Base-by-base conservation (phyloP, 129 eudicot species). In the Ambrosia trifida region DNA sequence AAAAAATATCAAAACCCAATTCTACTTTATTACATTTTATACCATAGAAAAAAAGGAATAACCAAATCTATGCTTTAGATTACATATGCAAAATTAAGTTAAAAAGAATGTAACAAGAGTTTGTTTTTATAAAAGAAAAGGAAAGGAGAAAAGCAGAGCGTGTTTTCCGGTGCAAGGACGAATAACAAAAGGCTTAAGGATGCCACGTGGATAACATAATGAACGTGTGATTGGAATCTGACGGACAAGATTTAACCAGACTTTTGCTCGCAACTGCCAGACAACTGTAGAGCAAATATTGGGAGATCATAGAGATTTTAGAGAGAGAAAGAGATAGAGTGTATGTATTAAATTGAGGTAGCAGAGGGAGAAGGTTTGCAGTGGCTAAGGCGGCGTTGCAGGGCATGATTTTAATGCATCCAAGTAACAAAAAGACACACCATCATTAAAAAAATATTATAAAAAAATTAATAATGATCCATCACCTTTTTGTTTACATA, bases 311-410 rank as follows among this genome's bases (percentile, higher is more conserved):
- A 58, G 40, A 68, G 82, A 83, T 64, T 58, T 69, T 20, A 1
- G 2, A 11, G 2, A 47, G 44, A 33, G 61, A 57, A 46, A 65
- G 31, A 64, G 49, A 17, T 44, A 58, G 58, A 64, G 36, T 16
- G 78, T 52, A 24, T 81, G 85, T 82, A 79, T 83, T 87, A 83
- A 89, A 89, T 84, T 80, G 83, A 85, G 81, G 86, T 74, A 44
- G 88, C 87, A 83, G 83, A 58, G 12, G 54, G 36, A 60, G 72
- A n/a, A 33, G 62, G 80, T 43, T 75, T 78, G 81, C 78, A 83
- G 75, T 69, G 36, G 71, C 95, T 78, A 85, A 79, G 98, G 96
- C 98, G 98, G 98, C 98, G 91, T 86, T 77, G 84, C 87, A 89
- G 88, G 79, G 86, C 81, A 85, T 81, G 89, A 86, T 78, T 89